phyloP scores from a whole-genome alignment of 306 rosid genomes.

The Lathyrus aphaca region DNA sequence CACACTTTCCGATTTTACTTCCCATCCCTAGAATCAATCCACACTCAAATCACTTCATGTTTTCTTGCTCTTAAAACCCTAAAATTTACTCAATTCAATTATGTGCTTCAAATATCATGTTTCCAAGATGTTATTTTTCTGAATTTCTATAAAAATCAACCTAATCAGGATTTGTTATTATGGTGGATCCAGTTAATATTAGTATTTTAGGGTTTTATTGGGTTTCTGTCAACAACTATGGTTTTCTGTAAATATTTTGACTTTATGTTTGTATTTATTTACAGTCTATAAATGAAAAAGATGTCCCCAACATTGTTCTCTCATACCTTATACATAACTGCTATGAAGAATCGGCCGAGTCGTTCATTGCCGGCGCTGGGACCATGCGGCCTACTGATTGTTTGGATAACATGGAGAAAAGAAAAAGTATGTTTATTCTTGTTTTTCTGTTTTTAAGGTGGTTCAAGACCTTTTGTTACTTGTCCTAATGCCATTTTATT shows the following conservation, averaged over 20 bases:
- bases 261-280: conserved; percentile 24
- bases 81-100: no score
- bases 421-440: conserved; percentile 63
- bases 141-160: no score
- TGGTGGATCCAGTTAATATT: background rate
- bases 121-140: no score
- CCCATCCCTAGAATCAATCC: no score
- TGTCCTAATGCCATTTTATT: background rate
- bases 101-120: no score
- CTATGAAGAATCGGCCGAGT: conserved; percentile 73
- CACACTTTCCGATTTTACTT: no score
- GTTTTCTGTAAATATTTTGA: conserved; percentile 15
- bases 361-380: conserved; percentile 76
- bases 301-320: conserved; percentile 61
- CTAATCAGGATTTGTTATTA: no score
- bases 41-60: no score
- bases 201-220: conserved; percentile 9
- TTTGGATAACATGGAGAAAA: conserved; percentile 78
- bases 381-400: conserved; percentile 61
- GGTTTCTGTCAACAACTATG: conserved; percentile 26
- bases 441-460: conserved; percentile 10
- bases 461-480: background rate
- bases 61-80: no score
- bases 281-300: conserved; percentile 73
- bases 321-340: conserved; percentile 92